These are phyloP conservation scores for Tulasnella sp. DNA, from an alignment of 768 basidiomycete genomes.

Conservation along the genomic window DNA sequence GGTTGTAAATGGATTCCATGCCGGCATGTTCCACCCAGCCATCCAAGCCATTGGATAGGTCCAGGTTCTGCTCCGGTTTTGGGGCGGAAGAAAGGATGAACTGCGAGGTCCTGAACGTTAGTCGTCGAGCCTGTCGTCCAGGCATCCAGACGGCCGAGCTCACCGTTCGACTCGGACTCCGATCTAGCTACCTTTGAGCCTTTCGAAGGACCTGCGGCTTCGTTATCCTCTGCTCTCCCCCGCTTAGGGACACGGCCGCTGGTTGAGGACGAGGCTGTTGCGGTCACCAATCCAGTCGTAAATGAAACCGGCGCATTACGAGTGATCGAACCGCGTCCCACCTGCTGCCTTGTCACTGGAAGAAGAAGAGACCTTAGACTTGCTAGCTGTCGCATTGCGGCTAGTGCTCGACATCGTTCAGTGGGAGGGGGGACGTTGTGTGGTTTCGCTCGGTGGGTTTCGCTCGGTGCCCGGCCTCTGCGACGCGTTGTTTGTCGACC, in stretches of 20 bases:
- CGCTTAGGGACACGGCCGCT: neutral
- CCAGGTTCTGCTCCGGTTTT: neutral
- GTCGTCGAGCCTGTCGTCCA: neutral
- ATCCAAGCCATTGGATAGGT: conserved; percentile 30
- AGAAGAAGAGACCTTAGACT: conserved; percentile 14
- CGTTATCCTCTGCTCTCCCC: neutral
- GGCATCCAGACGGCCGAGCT: neutral
- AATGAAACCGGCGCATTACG: neutral
- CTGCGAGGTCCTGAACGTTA: neutral
- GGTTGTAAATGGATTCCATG: conserved; percentile 50
- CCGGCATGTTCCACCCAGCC: conserved; percentile 43
- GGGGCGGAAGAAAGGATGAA: conserved; percentile 19
- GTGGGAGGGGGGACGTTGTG: neutral
- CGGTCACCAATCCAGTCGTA: conserved; percentile 13
- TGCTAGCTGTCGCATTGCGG: neutral
- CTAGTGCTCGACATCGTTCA: neutral
- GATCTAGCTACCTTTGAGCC: neutral
- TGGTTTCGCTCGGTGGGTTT: too few relatives aligned
- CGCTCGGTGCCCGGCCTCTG: neutral
- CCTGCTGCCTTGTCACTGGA: neutral
- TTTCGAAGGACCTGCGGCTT: neutral
- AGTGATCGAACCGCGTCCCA: neutral
- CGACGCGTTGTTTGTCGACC: conserved; percentile 4
- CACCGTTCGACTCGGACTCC: neutral
- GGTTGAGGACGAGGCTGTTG: neutral